Conservation (phyloP, 169 alveolate species). For the Eimeria sp. region DNA sequence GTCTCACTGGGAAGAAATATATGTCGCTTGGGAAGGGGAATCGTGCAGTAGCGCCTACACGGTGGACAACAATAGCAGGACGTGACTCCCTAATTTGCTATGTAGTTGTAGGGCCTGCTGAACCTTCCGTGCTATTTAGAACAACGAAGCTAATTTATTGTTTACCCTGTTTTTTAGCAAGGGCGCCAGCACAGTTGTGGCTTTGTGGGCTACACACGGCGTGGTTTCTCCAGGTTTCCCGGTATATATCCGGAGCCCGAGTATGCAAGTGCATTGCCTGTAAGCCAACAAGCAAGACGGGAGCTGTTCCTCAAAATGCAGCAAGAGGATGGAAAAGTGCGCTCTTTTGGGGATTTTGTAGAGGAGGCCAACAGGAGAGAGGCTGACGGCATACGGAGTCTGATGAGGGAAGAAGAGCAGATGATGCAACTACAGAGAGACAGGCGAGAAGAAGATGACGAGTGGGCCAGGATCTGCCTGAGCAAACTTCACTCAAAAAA, state of each 20-base stretch:
- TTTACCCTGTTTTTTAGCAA: neutral
- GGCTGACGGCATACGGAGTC: neutral
- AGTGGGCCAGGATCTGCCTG: constrained; percentile 69
- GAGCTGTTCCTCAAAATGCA: constrained; percentile 52
- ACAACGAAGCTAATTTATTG: neutral
- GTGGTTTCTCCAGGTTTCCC: constrained; percentile 29
- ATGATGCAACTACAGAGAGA: constrained; percentile 50
- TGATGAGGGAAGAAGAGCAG: neutral
- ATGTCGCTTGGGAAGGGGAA: neutral
- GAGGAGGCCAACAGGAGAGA: constrained; percentile 47
- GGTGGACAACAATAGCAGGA: neutral
- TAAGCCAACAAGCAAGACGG: constrained; percentile 69
- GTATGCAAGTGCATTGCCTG: constrained; percentile 60
- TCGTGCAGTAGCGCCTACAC: neutral
- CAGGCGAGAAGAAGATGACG: constrained; percentile 64
- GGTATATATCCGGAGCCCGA: constrained; percentile 53
- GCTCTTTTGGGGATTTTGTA: constrained; percentile 57
- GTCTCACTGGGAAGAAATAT: neutral
- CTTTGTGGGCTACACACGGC: neutral
- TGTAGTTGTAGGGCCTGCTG: neutral
- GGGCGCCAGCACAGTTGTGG: neutral
- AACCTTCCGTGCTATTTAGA: neutral
- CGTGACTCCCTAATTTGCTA: neutral
- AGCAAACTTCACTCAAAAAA: constrained; percentile 66
- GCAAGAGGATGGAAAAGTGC: constrained; percentile 64